Evolutionary conservation across 805 yeast species (phyloP).

Genomic region (Candida suzukii): DNA sequence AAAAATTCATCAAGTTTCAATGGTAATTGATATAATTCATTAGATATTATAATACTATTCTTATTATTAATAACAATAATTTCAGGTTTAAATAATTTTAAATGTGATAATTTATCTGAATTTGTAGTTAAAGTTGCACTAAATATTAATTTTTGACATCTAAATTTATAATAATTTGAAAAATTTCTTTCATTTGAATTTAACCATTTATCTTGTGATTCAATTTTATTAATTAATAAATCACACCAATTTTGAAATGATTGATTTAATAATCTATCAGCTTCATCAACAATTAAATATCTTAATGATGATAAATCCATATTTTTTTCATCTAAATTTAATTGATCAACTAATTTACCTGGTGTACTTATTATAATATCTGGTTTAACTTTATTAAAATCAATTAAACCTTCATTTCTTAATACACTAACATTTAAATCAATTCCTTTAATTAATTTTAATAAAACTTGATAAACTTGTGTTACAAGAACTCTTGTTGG

Average conservation of each 20-base stretch:
- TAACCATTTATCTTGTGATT: conserved; percentile 22
- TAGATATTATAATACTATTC: conserved; percentile 32
- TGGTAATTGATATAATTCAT: conserved; percentile 60
- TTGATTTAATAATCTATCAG: conserved; percentile 77
- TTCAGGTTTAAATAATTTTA: conserved; percentile 66
- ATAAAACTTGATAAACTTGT: conserved; percentile 70
- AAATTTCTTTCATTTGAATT: conserved; percentile 12
- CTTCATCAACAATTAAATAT: conserved; percentile 72
- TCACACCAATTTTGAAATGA: conserved; percentile 90
- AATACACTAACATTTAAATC: conserved; percentile 57
- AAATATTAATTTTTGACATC: conserved; percentile 62
- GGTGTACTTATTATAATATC: conserved; percentile 71
- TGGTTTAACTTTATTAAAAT: conserved; percentile 47
- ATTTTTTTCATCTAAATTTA: conserved; percentile 25
- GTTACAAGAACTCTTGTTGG: conserved; percentile 85
- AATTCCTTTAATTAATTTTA: conserved; percentile 57
- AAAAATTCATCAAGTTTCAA: conserved; percentile 30
- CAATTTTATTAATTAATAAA: conserved; percentile 36
- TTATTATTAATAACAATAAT: conserved; percentile 62
- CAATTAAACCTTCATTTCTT: conserved; percentile 48
- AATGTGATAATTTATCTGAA: conserved; percentile 73
- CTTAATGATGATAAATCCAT: conserved; percentile 46
- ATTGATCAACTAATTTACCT: conserved; percentile 77
- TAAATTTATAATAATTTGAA: conserved; percentile 27
- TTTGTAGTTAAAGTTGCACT: conserved; percentile 94